A percentile compares a stretch with the other conserved stretches of the same genome.
These are phyloP conservation scores for Ulota crispa DNA, from an alignment of 225 moss, liverwort and hornwort genomes.

Conservation along the genomic window DNA sequence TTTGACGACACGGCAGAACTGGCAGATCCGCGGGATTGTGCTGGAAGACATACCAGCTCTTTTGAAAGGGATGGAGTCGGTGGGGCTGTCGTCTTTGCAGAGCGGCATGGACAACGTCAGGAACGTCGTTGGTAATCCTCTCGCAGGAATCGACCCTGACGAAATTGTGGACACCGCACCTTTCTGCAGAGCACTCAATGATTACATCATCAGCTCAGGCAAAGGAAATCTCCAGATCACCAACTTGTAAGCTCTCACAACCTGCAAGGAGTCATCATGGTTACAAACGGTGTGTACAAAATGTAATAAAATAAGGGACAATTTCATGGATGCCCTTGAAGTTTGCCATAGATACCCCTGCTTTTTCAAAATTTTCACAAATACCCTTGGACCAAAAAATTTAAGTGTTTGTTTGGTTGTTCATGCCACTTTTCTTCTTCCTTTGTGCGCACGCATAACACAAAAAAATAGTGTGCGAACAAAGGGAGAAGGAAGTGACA, in stretches of 20 bases:
- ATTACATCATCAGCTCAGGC: slow-evolving; percentile 53
- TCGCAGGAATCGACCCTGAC: slow-evolving; percentile 80
- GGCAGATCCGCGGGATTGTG: slow-evolving; percentile 80
- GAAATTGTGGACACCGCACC: slow-evolving; percentile 77
- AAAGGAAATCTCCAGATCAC: slow-evolving; percentile 54
- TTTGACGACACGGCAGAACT: slow-evolving; percentile 83
- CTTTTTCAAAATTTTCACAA: too few species aligned
- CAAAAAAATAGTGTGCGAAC: too few species aligned
- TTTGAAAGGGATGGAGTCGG: slow-evolving; percentile 51
- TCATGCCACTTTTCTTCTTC: too few species aligned
- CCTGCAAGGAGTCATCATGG: neutral
- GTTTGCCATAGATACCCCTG: too few species aligned
- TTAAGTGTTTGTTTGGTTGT: too few species aligned
- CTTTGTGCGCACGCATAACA: too few species aligned
- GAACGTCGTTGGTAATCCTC: slow-evolving; percentile 77
- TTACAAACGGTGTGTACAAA: neutral
- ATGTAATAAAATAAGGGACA: too few species aligned
- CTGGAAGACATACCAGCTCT: slow-evolving; percentile 70
- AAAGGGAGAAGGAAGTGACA: too few species aligned
- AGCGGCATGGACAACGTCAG: slow-evolving; percentile 93
- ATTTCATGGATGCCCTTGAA: too few species aligned
- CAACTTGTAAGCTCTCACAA: slow-evolving; percentile 25
- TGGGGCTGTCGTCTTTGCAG: slow-evolving; percentile 68
- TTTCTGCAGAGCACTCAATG: slow-evolving; percentile 52
- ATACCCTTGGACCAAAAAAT: too few species aligned